Evolutionary conservation across 768 basidiomycete species (phyloP), one percentile per base, ranked within the genome.

Genomic region (Podaxis pistillaris): DNA sequence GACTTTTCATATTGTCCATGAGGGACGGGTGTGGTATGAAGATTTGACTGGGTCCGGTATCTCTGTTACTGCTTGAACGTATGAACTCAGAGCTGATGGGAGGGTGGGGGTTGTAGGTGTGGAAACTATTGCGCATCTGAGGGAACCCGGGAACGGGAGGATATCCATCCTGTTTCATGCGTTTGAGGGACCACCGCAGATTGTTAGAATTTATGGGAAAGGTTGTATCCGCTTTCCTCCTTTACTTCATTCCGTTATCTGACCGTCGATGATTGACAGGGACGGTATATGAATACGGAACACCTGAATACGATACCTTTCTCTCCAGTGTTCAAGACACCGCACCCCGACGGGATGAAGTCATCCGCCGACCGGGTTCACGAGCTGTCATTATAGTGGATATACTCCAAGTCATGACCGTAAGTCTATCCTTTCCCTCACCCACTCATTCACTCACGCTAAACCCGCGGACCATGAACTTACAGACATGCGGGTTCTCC

Each of bases 31-130:
- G 1, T 90, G 89, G 89, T 91, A 91, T 65, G 87, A 91, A 68
- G 89, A 91, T 69, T 76, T 89, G 50, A 86, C 84, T 19, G 89
- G 89, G 8, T 86, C 86, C 64, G 88, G 88, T 87, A 63, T 9
- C 33, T 33, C 33, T 33, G 33, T 33, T 33, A 33, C 8, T 33
- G 7, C 33, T 9, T 7, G 8, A 9, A 33, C 8, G 33, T 33
- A 33, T 33, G 9, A 33, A 33, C 8, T 0, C 8, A 1, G 24
- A 46, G 22, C 13, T 60, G 19, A n/a, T 24, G n/a, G 5, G n/a
- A 44, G n/a, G n/a, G 40, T 4, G 13, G n/a, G 41, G 33, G 15
- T 2, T 51, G 6, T 57, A 79, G 78, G 77, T 52, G 76, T 76
- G 30, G 79, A 80, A 57, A 80, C 79, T 7, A 77, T 79, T 26